Conservation (phyloP, 2,329 filamentous ascomycete species). For the Colletotrichum sp. region DNA sequence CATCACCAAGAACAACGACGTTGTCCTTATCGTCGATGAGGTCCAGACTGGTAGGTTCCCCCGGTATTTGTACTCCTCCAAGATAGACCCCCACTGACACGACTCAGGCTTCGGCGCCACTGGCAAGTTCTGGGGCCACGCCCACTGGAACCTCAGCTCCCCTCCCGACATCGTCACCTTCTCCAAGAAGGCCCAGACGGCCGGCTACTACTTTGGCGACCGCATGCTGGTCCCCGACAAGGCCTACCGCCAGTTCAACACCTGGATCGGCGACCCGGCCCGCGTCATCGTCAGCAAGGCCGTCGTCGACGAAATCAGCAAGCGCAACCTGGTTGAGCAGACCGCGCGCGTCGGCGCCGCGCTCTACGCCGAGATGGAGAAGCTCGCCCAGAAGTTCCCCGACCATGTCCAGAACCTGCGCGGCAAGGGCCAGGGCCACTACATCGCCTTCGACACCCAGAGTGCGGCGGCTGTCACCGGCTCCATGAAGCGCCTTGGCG, state of each 20-base stretch:
- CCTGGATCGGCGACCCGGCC: slow-evolving; percentile 85
- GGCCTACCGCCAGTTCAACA: slow-evolving; percentile 87
- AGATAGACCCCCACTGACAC: not conserved
- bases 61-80: not conserved
- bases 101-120: slow-evolving; percentile 75
- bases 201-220: slow-evolving; percentile 83
- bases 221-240: slow-evolving; percentile 78
- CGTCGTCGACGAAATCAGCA: slow-evolving; percentile 77
- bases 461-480: slow-evolving; percentile 72
- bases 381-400: slow-evolving; percentile 69
- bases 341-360: slow-evolving; percentile 68
- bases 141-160: slow-evolving; percentile 76
- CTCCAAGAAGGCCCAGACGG: slow-evolving; percentile 85
- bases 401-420: slow-evolving; percentile 74
- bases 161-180: slow-evolving; percentile 90
- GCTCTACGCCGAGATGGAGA: slow-evolving; percentile 69
- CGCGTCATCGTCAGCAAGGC: slow-evolving; percentile 78
- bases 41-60: slow-evolving; percentile 65
- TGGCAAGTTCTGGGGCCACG: slow-evolving; percentile 86
- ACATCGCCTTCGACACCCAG: slow-evolving; percentile 80
- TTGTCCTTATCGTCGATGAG: slow-evolving; percentile 82
- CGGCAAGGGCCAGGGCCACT: slow-evolving; percentile 78
- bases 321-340: slow-evolving; percentile 72
- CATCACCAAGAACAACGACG: slow-evolving; percentile 71
- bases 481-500: slow-evolving; percentile 72